These are phyloP conservation scores for Gastrolobium bilobum DNA, from an alignment of 306 rosid species.

Conservation along the genomic window DNA sequence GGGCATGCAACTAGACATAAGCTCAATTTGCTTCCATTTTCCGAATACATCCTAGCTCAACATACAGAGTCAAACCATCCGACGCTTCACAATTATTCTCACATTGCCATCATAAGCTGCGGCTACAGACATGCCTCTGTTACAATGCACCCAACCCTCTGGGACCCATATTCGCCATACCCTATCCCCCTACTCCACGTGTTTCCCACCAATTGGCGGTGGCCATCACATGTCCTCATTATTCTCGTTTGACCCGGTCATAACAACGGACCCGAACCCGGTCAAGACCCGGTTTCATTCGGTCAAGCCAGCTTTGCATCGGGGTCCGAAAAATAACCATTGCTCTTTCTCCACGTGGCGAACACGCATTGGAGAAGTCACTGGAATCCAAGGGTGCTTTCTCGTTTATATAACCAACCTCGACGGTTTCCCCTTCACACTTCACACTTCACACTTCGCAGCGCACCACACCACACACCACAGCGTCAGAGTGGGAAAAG, in stretches of 20 bases:
- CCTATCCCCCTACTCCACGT: constrained; percentile 50
- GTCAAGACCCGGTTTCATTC: constrained; percentile 54
- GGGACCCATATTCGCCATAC: constrained; percentile 46
- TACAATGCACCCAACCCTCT: not conserved
- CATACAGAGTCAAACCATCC: constrained; percentile 46
- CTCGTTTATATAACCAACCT: constrained; percentile 69
- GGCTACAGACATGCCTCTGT: constrained; percentile 16
- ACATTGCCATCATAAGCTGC: constrained; percentile 10
- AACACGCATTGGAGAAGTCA: not conserved
- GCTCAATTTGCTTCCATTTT: constrained; percentile 53
- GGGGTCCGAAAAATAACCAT: constrained; percentile 60
- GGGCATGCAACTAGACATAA: not conserved
- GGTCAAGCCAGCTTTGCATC: constrained; percentile 64
- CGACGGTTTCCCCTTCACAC: constrained; percentile 47
- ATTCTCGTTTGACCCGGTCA: constrained; percentile 6
- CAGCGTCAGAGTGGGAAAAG: constrained; percentile 1
- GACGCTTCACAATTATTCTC: constrained; percentile 53
- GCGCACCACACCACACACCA: not conserved
- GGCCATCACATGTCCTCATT: constrained; percentile 47
- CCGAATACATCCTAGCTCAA: constrained; percentile 27
- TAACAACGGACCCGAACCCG: constrained; percentile 21
- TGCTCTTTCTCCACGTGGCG: constrained; percentile 60
- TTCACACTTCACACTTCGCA: constrained; percentile 27
- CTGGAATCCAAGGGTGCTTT: constrained; percentile 89
- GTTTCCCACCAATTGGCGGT: constrained; percentile 66